Conservation (phyloP, 1,284 basidiomycete species). For the Irpex sp. region DNA sequence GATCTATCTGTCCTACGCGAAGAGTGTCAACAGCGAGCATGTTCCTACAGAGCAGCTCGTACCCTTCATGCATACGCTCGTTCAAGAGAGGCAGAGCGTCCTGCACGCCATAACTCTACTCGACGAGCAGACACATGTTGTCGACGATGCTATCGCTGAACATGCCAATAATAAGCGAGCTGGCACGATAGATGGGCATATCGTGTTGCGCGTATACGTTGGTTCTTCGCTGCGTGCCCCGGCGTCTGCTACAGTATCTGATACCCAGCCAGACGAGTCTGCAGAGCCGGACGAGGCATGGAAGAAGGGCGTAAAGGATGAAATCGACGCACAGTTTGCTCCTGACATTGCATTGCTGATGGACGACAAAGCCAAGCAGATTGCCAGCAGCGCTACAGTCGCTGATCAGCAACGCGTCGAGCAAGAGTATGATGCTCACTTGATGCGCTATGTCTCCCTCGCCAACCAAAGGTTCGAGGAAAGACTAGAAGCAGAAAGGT, state of each 20-base stretch:
- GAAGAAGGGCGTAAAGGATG: neutral
- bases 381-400: neutral
- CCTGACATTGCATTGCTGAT: neutral
- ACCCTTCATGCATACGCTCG: slow-evolving; percentile 39
- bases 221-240: neutral
- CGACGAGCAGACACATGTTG: slow-evolving; percentile 36
- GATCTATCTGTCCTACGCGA: slow-evolving; percentile 40
- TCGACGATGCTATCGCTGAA: slow-evolving; percentile 35
- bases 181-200: neutral
- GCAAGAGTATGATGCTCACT: slow-evolving; percentile 25
- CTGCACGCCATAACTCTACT: slow-evolving; percentile 33
- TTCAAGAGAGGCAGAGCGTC: slow-evolving; percentile 34
- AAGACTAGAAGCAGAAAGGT: neutral
- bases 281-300: neutral
- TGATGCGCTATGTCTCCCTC: slow-evolving; percentile 18
- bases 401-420: neutral
- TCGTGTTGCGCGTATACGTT: neutral
- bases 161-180: neutral
- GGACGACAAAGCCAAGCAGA: slow-evolving; percentile 3
- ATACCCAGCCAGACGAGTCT: neutral
- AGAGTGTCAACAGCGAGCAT: slow-evolving; percentile 41
- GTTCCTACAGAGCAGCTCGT: slow-evolving; percentile 34
- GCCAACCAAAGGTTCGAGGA: neutral
- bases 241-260: neutral
- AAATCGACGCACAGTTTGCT: neutral